Percentiles rank a stretch among this genome's conserved stretches.
These are phyloP conservation scores for Mucuna pruriens DNA, from an alignment of 306 rosid species.

Conservation along the genomic window DNA sequence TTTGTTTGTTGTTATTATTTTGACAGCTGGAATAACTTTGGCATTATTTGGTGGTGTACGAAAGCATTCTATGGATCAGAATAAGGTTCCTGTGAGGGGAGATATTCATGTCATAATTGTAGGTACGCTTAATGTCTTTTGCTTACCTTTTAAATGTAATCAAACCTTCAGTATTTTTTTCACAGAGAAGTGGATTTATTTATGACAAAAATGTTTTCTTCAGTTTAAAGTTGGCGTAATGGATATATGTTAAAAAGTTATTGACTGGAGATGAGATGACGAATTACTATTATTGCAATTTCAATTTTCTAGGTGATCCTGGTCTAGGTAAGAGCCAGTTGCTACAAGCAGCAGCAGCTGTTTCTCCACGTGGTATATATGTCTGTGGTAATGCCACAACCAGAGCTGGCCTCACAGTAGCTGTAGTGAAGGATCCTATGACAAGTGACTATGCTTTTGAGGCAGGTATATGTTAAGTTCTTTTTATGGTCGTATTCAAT, in stretches of 20 bases:
- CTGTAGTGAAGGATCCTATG: conserved; percentile 91
- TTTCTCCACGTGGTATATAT: conserved; percentile 94
- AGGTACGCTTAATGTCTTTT: conserved; percentile 62
- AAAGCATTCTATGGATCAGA: conserved; percentile 84
- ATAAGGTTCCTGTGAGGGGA: conserved; percentile 97
- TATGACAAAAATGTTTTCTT: conserved; percentile 27
- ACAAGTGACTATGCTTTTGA: conserved; percentile 92
- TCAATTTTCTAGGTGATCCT: conserved; percentile 77
- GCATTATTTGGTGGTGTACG: conserved; percentile 90
- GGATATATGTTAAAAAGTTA: neutral
- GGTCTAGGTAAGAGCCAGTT: conserved; percentile 96
- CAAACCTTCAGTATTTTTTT: conserved; percentile 24
- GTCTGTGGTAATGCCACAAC: conserved; percentile 97
- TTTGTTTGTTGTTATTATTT: conserved; percentile 43
- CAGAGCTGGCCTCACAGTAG: conserved; percentile 92
- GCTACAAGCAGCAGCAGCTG: conserved; percentile 92
- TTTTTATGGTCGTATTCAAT: conserved; percentile 32
- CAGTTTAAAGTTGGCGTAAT: neutral
- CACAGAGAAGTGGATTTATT: conserved; percentile 24
- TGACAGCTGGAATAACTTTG: conserved; percentile 84
- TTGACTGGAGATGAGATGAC: conserved; percentile 36
- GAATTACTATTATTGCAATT: conserved; percentile 32
- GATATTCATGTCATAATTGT: conserved; percentile 93
- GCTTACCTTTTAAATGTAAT: conserved; percentile 39
- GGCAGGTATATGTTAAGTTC: conserved; percentile 65